Evolutionary conservation across 306 rosid genomes (phyloP).

Genomic region (Malus sylvestris): DNA sequence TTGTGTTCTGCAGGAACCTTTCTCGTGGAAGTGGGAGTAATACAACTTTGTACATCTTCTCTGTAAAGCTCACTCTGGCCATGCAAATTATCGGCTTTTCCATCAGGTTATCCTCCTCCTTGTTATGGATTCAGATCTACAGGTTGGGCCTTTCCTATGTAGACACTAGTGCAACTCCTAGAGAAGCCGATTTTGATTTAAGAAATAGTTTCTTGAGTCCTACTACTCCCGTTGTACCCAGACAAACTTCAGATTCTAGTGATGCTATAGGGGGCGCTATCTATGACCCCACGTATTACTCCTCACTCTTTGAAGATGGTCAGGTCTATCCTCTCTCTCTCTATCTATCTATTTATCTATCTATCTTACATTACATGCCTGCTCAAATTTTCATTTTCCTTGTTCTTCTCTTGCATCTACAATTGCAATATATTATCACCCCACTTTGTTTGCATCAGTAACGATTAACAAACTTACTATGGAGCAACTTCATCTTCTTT

Average conservation of each 20-base stretch:
- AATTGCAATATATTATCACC: conserved; percentile 1
- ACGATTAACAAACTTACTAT: neutral
- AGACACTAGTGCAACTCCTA: conserved; percentile 38
- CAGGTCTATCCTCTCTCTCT: conserved; percentile 17
- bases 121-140: conserved; percentile 94
- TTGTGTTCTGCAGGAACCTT: conserved; percentile 56
- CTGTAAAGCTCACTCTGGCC: conserved; percentile 75
- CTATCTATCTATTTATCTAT: neutral
- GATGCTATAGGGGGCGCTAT: conserved; percentile 90
- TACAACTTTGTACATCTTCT: conserved; percentile 47
- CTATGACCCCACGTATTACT: conserved; percentile 73
- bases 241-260: conserved; percentile 65
- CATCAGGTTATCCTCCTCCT: conserved; percentile 67
- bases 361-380: neutral
- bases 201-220: conserved; percentile 89
- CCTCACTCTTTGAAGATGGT: conserved; percentile 77
- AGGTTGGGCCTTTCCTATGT: conserved; percentile 72
- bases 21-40: conserved; percentile 29
- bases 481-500: neutral
- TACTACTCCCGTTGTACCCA: conserved; percentile 45
- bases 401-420: neutral
- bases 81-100: conserved; percentile 70
- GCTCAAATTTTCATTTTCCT: conserved; percentile 12
- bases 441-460: neutral
- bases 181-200: conserved; percentile 59